Percentiles rank a stretch among this genome's conserved stretches.
Evolutionary conservation across 257 asterid genomes (phyloP).

Genomic region (Mitragyna speciosa): DNA sequence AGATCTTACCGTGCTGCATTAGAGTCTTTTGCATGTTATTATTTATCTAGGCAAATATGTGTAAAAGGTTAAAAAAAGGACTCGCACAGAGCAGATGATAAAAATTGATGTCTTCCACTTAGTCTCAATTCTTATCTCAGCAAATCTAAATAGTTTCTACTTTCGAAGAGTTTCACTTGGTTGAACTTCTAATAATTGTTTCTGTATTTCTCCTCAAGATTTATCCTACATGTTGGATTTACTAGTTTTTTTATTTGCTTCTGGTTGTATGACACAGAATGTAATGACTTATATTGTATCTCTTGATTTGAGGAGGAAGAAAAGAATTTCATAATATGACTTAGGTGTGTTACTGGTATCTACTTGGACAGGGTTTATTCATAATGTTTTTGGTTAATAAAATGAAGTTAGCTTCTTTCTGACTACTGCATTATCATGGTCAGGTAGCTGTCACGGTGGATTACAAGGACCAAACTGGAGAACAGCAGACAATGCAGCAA

Average conservation of each 20-base stretch:
- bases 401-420: background rate
- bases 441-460: slow-evolving; percentile 94
- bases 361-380: background rate
- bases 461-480: slow-evolving; percentile 91
- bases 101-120: background rate
- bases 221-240: background rate
- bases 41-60: background rate
- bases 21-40: background rate
- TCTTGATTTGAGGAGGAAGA: slow-evolving; percentile 4
- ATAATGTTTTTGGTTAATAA: background rate
- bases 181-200: background rate
- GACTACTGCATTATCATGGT: slow-evolving; percentile 13
- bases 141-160: background rate
- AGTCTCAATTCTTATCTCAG: background rate
- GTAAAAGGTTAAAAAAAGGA: background rate
- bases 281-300: background rate
- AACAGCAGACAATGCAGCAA: slow-evolving; percentile 96
- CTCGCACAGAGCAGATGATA: background rate
- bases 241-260: background rate
- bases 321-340: background rate
- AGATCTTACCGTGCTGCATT: background rate
- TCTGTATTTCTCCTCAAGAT: background rate
- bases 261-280: background rate
- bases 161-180: background rate
- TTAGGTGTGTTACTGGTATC: background rate